Percentiles rank a stretch among this genome's conserved stretches.
phyloP scores from a whole-genome alignment of 495 filamentous ascomycete species.

The Tuber brumale region DNA sequence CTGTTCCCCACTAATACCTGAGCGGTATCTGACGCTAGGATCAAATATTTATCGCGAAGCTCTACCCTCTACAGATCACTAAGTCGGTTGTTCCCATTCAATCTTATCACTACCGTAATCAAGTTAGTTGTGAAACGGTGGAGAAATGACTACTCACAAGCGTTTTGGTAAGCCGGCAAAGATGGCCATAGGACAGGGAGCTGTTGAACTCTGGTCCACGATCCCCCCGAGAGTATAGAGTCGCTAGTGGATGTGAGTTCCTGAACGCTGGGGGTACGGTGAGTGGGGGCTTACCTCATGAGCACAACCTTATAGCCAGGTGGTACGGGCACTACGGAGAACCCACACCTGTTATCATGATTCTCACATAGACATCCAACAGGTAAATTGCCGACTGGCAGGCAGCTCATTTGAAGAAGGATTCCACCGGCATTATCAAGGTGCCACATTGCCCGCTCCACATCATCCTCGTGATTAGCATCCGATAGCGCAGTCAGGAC shows the following conservation, averaged over 20 bases:
- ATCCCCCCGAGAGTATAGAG: background rate
- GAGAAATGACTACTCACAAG: background rate
- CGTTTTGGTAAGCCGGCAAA: background rate
- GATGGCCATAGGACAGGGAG: background rate
- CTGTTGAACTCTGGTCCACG: background rate
- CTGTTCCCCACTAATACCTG: background rate
- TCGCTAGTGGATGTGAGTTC: background rate
- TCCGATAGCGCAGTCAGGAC: background rate
- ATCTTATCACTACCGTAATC: background rate
- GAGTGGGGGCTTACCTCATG: conserved; percentile 17
- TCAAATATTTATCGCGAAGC: background rate
- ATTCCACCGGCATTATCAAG: conserved; percentile 27
- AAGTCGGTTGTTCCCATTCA: background rate
- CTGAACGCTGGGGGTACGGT: background rate
- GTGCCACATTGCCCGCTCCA: conserved; percentile 22
- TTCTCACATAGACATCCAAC: background rate
- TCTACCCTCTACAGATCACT: background rate
- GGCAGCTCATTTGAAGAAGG: conserved; percentile 6
- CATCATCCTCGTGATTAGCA: background rate
- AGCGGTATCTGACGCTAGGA: background rate
- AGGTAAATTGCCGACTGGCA: background rate
- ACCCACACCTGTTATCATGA: conserved; percentile 1
- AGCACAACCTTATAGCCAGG: conserved; percentile 13
- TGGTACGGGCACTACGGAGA: conserved; percentile 17
- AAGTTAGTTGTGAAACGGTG: background rate